Evolutionary conservation across 1,284 basidiomycete species (phyloP).

Genomic region (Rhizopogon parksii): DNA sequence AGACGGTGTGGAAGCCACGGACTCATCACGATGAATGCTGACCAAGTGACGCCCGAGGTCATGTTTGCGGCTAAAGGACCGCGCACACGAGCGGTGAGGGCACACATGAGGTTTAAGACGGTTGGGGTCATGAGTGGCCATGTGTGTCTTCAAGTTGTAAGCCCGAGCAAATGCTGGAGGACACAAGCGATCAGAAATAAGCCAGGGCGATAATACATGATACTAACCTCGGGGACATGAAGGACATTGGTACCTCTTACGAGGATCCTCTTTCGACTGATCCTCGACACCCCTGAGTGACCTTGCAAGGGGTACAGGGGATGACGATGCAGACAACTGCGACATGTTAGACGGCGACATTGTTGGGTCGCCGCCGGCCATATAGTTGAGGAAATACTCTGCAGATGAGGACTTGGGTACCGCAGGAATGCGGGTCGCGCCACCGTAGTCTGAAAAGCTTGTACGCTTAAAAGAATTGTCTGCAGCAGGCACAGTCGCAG

Average conservation of each 20-base stretch:
- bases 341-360: slow-evolving; percentile 53
- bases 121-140: slow-evolving; percentile 85
- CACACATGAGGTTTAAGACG: slow-evolving; percentile 80
- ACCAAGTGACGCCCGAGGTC: slow-evolving; percentile 81
- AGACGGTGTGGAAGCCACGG: slow-evolving; percentile 35
- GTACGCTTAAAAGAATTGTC: slow-evolving; percentile 38
- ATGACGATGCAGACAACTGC: slow-evolving; percentile 39
- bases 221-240: slow-evolving; percentile 61
- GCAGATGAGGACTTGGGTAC: slow-evolving; percentile 39
- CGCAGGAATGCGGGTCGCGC: slow-evolving; percentile 37
- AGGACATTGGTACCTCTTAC: slow-evolving; percentile 70
- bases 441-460: slow-evolving; percentile 59
- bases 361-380: slow-evolving; percentile 29
- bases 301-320: slow-evolving; percentile 35
- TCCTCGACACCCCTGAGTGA: slow-evolving; percentile 32
- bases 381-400: slow-evolving; percentile 44
- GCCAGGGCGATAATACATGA: slow-evolving; percentile 4
- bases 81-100: slow-evolving; percentile 71
- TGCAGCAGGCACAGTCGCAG: slow-evolving; percentile 27
- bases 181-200: slow-evolving; percentile 8
- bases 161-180: slow-evolving; percentile 76
- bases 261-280: slow-evolving; percentile 50
- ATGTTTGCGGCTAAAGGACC: slow-evolving; percentile 86
- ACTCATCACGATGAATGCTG: slow-evolving; percentile 75
- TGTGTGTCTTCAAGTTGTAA: slow-evolving; percentile 86